phyloP scores from a whole-genome alignment of 1,284 basidiomycete species.

The Boletellus deceptivus region DNA sequence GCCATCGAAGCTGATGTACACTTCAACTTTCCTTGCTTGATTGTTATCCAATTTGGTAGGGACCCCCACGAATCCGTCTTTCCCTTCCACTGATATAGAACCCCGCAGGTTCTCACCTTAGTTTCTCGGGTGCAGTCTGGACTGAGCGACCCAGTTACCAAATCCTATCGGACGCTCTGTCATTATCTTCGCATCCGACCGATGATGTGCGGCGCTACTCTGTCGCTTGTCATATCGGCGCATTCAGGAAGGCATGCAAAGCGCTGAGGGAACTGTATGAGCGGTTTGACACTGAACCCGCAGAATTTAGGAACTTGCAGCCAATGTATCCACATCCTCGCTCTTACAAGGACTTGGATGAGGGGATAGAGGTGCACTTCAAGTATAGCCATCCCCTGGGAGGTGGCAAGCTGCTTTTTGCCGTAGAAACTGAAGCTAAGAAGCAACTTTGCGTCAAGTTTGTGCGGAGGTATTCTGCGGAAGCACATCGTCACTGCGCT shows the following conservation, averaged over 20 bases:
- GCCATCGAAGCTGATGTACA: neutral
- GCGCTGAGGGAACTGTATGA: neutral
- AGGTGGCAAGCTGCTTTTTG: neutral
- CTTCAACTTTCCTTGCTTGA: constrained; percentile 8
- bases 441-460: constrained; percentile 1
- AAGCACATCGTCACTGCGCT: neutral
- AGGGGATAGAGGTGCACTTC: neutral
- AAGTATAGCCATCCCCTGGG: neutral
- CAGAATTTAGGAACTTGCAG: neutral
- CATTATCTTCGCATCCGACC: constrained; percentile 2
- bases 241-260: constrained; percentile 5
- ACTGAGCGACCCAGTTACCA: constrained; percentile 3
- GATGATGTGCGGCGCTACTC: neutral
- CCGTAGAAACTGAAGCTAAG: neutral
- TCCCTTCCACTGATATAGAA: neutral
- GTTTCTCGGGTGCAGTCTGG: constrained; percentile 11
- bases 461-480: neutral
- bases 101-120: constrained; percentile 2
- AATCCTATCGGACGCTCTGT: neutral
- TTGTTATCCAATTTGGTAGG: constrained; percentile 12
- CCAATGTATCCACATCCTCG: constrained; percentile 1
- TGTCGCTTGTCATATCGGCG: constrained; percentile 2
- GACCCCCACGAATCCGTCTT: neutral
- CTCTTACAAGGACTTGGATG: neutral
- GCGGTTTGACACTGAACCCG: neutral